Base-by-base conservation (phyloP, 2,329 filamentous ascomycete species). In the Eutypa lata region DNA sequence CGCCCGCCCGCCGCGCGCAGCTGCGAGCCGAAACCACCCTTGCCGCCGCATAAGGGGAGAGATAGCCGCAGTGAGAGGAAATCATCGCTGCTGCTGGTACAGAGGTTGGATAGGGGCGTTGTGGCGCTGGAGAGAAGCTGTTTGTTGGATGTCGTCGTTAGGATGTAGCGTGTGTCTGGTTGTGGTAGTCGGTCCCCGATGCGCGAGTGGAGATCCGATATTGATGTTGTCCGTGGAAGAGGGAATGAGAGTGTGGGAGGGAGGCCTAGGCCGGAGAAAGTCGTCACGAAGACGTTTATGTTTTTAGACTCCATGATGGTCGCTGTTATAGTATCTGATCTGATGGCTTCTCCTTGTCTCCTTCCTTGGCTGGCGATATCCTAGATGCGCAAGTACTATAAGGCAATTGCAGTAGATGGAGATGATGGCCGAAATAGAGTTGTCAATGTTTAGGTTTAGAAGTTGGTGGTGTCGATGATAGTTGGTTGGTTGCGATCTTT, bases 1-100 rank as follows among this genome's bases (percentile, higher is more conserved):
- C 95, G 93, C 40, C 95, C 94, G 67, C 95, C 94, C 3, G 94
- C 94, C 0, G 95, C 94, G 67, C 95, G 90, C 37, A 99, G 85
- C 71, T 99, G 95, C 2, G 93, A 97, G 50, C 94, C 94, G 69
- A 99, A 99, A 65, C 94, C 94, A 71, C 94, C 94, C 69, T 99
- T 99, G 68, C 95, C 95, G 75, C 95, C 94, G 62, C 88, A 89
- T 38, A 97, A 75, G 6, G 89, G 88, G 2, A 87, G 78, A 7
- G 86, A 87, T 28, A 99, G 83, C 50, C 91, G 90, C 3, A 99
- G 81, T 0, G 91, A 87, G 16, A 99, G 79, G 35, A 18, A 16
- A 18, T 18, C n/a, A 18, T 38, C n/a, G 35, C 35, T 38, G 35
- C n/a, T 18, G 35, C 35, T 38, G 6, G 6, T 14, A 37, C 94